These are phyloP conservation scores for Kuraishia hungarica DNA, from an alignment of 805 yeast genomes.

Conservation along the genomic window DNA sequence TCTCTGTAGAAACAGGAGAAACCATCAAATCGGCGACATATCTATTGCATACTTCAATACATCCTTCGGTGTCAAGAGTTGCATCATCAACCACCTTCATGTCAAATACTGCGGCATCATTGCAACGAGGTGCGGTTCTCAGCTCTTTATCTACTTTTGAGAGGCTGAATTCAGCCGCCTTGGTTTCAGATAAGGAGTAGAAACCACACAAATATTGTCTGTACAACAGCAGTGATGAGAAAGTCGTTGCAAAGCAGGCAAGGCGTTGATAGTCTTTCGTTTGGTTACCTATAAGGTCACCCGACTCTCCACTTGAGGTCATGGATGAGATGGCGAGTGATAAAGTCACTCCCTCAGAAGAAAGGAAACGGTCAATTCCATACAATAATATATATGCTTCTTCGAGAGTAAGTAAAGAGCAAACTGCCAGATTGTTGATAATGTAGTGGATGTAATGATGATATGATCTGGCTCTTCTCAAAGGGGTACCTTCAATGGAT, in stretches of 20 bases:
- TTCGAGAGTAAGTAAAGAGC: conserved; percentile 35
- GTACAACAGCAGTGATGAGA: conserved; percentile 10
- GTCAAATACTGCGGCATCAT: neutral
- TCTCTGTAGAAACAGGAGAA: conserved; percentile 1
- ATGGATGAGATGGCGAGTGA: conserved; percentile 9
- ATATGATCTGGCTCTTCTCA: conserved; percentile 6
- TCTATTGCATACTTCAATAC: neutral
- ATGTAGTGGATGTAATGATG: conserved; percentile 25
- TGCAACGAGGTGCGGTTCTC: conserved; percentile 17
- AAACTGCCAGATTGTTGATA: conserved; percentile 28
- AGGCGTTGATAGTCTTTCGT: conserved; percentile 2
- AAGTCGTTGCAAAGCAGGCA: conserved; percentile 6
- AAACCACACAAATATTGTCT: conserved; percentile 14
- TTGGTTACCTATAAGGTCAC: neutral
- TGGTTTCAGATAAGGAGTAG: conserved; percentile 16
- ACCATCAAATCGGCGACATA: neutral
- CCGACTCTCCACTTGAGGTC: conserved; percentile 8
- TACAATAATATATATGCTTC: conserved; percentile 39
- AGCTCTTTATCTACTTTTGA: conserved; percentile 24
- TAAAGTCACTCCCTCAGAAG: conserved; percentile 32
- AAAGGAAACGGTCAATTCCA: conserved; percentile 33
- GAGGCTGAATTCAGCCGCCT: conserved; percentile 21
- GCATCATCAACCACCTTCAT: neutral
- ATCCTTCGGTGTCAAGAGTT: neutral
- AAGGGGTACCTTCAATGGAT: conserved; percentile 16